phyloP scores from a whole-genome alignment of 306 rosid species.

The Rosa lucieae region DNA sequence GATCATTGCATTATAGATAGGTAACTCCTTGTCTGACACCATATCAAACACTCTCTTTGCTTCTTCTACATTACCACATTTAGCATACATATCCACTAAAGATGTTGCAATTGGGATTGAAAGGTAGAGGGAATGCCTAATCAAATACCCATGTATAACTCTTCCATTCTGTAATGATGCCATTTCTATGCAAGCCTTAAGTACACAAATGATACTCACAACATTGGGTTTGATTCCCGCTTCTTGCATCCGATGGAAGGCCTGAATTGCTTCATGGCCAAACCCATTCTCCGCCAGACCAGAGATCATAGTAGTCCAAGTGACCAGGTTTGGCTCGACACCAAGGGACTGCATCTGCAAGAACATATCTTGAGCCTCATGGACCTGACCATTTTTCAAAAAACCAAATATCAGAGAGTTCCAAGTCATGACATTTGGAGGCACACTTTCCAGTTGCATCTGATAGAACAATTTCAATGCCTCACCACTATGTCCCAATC shows the following conservation, averaged over 20 bases:
- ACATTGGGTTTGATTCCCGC: conserved; percentile 57
- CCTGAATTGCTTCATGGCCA: conserved; percentile 48
- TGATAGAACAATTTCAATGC: conserved; percentile 68
- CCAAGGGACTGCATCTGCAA: conserved; percentile 58
- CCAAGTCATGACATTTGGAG: conserved; percentile 76
- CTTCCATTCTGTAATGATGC: conserved; percentile 59
- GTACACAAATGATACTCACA: conserved; percentile 50
- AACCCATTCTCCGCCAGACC: conserved; percentile 66
- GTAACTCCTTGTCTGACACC: conserved; percentile 47
- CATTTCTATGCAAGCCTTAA: conserved; percentile 55
- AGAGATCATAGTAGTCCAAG: conserved; percentile 74
- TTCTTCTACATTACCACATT: conserved; percentile 58
- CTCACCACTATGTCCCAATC: conserved; percentile 68
- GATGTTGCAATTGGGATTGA: conserved; percentile 50
- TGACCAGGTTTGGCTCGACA: conserved; percentile 53
- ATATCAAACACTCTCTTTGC: conserved; percentile 51
- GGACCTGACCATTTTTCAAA: conserved; percentile 66
- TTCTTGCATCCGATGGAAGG: conserved; percentile 60
- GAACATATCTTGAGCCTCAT: conserved; percentile 63
- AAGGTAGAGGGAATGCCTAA: conserved; percentile 41
- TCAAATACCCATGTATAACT: conserved; percentile 67
- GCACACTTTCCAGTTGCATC: conserved; percentile 70
- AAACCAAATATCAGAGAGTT: conserved; percentile 69
- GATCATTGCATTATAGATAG: conserved; percentile 72
- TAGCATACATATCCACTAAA: conserved; percentile 77